Evolutionary conservation across 371 early-diverging fungal genomes (phyloP).

Genomic region (Haplosporangium sp.): DNA sequence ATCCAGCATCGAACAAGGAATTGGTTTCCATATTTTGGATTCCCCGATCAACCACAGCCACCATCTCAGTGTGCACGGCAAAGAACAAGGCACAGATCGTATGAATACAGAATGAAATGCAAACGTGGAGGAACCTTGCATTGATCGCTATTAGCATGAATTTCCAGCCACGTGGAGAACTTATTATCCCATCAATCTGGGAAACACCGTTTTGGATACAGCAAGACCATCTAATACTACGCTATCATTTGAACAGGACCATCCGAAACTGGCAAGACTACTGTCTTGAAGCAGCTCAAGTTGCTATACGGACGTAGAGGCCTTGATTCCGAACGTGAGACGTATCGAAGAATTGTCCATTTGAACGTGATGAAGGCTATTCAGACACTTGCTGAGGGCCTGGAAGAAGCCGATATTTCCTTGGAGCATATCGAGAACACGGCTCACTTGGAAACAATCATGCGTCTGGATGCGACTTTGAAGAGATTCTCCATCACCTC

Average conservation of each 20-base stretch:
- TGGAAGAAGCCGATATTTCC: slow-evolving; percentile 29
- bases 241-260: slow-evolving; percentile 42
- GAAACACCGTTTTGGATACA: no score
- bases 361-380: slow-evolving; percentile 60
- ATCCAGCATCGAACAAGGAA: no score
- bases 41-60: background rate
- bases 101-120: no score
- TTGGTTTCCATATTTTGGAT: background rate
- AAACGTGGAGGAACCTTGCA: no score
- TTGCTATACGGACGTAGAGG: slow-evolving; percentile 58
- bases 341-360: slow-evolving; percentile 55
- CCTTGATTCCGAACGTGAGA: slow-evolving; percentile 54
- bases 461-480: slow-evolving; percentile 37
- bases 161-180: no score
- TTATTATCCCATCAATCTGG: no score
- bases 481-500: slow-evolving; percentile 48
- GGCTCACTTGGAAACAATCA: slow-evolving; percentile 52
- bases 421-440: slow-evolving; percentile 42
- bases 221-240: no score
- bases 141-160: no score
- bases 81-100: no score
- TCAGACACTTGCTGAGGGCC: slow-evolving; percentile 43
- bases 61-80: background rate
- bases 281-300: slow-evolving; percentile 60
- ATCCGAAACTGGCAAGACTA: slow-evolving; percentile 61